phyloP scores from a whole-genome alignment of 2,329 filamentous ascomycete species.

The Calonectria ilicicola region DNA sequence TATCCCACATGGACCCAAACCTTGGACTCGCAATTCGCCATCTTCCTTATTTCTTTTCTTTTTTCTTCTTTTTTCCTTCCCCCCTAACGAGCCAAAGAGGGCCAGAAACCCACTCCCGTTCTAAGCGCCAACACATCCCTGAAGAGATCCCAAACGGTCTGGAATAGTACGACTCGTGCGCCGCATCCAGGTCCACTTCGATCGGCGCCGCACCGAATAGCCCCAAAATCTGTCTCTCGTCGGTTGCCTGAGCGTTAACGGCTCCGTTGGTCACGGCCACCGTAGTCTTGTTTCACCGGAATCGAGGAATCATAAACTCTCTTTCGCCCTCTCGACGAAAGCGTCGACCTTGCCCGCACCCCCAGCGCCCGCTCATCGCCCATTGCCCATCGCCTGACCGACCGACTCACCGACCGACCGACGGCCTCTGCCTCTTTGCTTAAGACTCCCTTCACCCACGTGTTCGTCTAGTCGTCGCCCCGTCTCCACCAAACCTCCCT shows the following conservation, averaged over 20 bases:
- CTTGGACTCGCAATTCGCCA: background rate
- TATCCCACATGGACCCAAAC: background rate
- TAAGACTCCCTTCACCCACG: background rate
- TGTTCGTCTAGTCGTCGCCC: background rate
- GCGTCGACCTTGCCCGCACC: background rate
- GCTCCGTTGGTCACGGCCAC: constrained; percentile 2
- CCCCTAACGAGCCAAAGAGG: no score
- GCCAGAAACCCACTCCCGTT: background rate
- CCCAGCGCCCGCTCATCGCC: background rate
- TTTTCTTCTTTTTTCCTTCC: background rate
- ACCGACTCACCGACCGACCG: background rate
- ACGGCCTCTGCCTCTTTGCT: background rate
- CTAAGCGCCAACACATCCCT: constrained; percentile 12
- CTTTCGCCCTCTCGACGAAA: background rate
- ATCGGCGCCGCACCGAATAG: constrained; percentile 18
- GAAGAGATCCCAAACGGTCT: constrained; percentile 16
- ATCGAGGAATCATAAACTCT: background rate
- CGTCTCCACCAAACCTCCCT: background rate
- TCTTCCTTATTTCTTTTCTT: background rate
- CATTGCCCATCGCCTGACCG: background rate
- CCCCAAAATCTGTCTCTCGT: constrained; percentile 10
- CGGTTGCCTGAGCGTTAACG: constrained; percentile 7
- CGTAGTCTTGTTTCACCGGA: background rate
- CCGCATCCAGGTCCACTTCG: constrained; percentile 20
- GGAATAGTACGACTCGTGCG: constrained; percentile 21